phyloP scores from a whole-genome alignment of 345 rosid species.

The Eucalyptus pumila region DNA sequence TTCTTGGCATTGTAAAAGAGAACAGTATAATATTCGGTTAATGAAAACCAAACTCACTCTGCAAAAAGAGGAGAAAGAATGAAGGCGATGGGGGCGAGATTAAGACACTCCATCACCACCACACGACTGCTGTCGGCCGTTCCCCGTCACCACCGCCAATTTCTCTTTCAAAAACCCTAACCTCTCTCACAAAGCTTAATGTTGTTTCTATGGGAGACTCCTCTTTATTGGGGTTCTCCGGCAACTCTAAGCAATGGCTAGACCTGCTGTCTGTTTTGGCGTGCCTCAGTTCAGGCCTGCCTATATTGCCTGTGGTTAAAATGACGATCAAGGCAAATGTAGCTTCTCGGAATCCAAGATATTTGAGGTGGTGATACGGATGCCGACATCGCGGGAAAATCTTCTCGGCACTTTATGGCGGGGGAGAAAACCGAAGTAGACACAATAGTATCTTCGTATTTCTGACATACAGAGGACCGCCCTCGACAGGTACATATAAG shows the following conservation, averaged over 20 bases:
- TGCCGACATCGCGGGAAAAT: neutral
- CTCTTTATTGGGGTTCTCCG: neutral
- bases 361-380: neutral
- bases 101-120: neutral
- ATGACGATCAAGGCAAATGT: neutral
- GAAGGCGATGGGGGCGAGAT: neutral
- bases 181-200: neutral
- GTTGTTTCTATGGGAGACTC: neutral
- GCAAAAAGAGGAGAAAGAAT: neutral
- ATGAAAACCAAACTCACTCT: neutral
- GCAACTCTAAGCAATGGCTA: neutral
- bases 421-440: neutral
- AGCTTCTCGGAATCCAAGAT: neutral
- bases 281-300: neutral
- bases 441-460: neutral
- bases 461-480: neutral
- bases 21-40: too few relatives aligned
- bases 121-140: neutral
- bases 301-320: neutral
- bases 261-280: neutral
- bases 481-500: neutral
- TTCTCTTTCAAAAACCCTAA: neutral
- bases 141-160: neutral
- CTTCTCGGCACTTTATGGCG: neutral
- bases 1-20: neutral